Base-by-base conservation (phyloP, 2,329 filamentous ascomycete species). In the Clonostachys rosea region DNA sequence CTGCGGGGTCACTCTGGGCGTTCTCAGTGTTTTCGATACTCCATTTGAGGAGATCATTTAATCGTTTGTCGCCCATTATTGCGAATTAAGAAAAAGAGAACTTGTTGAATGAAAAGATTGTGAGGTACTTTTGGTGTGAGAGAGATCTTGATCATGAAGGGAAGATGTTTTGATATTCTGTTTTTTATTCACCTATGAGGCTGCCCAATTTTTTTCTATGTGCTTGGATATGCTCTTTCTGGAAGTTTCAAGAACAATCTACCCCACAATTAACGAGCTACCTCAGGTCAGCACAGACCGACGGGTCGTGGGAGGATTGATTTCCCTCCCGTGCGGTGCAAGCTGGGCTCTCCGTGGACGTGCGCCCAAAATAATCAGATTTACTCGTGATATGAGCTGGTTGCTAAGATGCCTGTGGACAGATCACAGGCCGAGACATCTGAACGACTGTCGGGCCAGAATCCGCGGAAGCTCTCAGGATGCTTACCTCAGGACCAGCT, bases 11-110 rank as follows among this genome's bases (percentile, higher is more conserved):
- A 43, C 59, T 57, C 35, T 48, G 59, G 33, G 59, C 56, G 24
- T 55, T 52, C 44, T 65, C 63, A 17, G 71, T 67, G 63, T 78
- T 74, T 59, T 78, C 69, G 57, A 79, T 75, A 58, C 84, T 77
- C 89, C 89, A 94, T 78, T 87, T 86, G 50, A 94, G 81, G 66
- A 92, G 84, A 47, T 83, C 78, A 70, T 89, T 91, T 62, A 92
- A 76, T 54, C 77, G 67, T 49, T 75, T 65, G 77, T 83, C 68
- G 79, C 75, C 75, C 51, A 56, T 65, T 45, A 33, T 49, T 45
- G 35, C 43, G 45, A 16, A 39, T 13, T 34, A 18, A 30, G 12
- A 34, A n/a, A 30, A 39, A 39, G 36, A 39, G 14, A 39, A 24
- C 6, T 11, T 43, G 11, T 9, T 11, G 18, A 39, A 18, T 40